Percentiles rank a stretch among this genome's conserved stretches.
These are phyloP conservation scores for Botrytis pseudocinerea DNA, from an alignment of 2,329 filamentous ascomycete genomes.

Conservation along the genomic window DNA sequence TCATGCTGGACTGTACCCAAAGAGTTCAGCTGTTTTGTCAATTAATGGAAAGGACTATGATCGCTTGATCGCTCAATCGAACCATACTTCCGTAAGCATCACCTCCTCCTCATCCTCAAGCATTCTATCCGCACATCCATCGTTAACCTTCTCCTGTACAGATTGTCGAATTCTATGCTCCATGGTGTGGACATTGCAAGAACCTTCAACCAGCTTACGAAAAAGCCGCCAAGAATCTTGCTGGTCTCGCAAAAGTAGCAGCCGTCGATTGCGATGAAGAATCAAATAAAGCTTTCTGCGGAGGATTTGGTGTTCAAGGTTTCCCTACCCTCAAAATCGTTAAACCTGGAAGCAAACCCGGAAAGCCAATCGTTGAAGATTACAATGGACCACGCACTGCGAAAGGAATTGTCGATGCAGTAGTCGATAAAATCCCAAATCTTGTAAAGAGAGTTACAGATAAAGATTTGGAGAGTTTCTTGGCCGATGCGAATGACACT, in stretches of 20 bases:
- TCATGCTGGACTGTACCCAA: slow-evolving; percentile 75
- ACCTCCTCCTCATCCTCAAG: not conserved
- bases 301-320: slow-evolving; percentile 81
- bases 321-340: slow-evolving; percentile 97
- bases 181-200: slow-evolving; percentile 97
- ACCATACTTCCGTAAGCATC: slow-evolving; percentile 78
- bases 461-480: slow-evolving; percentile 74
- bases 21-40: slow-evolving; percentile 84
- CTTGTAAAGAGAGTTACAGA: slow-evolving; percentile 81
- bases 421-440: slow-evolving; percentile 87
- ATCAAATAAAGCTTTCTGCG: slow-evolving; percentile 84
- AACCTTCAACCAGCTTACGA: slow-evolving; percentile 95
- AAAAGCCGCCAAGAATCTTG: slow-evolving; percentile 84
- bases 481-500: slow-evolving; percentile 63
- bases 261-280: slow-evolving; percentile 96
- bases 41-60: slow-evolving; percentile 78
- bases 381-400: slow-evolving; percentile 83
- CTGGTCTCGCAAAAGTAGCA: slow-evolving; percentile 91
- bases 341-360: slow-evolving; percentile 76
- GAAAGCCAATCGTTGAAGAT: slow-evolving; percentile 81
- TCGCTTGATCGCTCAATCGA: slow-evolving; percentile 80
- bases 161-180: slow-evolving; percentile 87
- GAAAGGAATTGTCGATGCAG: slow-evolving; percentile 83
- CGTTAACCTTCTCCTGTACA: slow-evolving; percentile 39
- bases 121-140: slow-evolving; percentile 22